Evolutionary conservation across 768 basidiomycete genomes (phyloP).

Genomic region (Glaciozyma antarctica): DNA sequence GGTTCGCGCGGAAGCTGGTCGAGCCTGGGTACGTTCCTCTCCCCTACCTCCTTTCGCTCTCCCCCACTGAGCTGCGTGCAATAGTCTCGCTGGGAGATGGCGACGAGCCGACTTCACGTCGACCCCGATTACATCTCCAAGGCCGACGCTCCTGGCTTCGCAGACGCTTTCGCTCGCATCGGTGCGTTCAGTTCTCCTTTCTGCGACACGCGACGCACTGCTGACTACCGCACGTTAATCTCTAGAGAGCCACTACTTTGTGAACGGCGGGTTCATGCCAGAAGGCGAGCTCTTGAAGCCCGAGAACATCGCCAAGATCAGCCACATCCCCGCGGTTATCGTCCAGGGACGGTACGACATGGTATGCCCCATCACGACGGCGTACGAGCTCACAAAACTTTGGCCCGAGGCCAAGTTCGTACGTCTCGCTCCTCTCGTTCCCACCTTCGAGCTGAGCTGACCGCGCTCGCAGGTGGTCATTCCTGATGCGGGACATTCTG

Average conservation of each 20-base stretch:
- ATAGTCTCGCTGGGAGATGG: slow-evolving; percentile 49
- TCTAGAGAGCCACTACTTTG: slow-evolving; percentile 67
- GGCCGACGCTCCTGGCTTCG: slow-evolving; percentile 48
- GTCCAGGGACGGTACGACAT: slow-evolving; percentile 10
- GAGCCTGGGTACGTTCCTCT: slow-evolving; percentile 21
- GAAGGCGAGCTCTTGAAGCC: neutral
- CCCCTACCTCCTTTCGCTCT: neutral
- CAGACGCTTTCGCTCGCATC: slow-evolving; percentile 72
- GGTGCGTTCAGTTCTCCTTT: slow-evolving; percentile 41
- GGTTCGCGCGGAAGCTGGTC: slow-evolving; percentile 27
- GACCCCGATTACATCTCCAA: slow-evolving; percentile 59
- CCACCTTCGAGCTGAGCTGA: neutral
- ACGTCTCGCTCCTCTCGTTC: neutral
- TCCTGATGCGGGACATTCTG: slow-evolving; percentile 71
- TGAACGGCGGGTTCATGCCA: slow-evolving; percentile 59
- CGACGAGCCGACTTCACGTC: slow-evolving; percentile 62
- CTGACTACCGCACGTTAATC: neutral
- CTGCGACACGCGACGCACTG: slow-evolving; percentile 3
- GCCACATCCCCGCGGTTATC: slow-evolving; percentile 7
- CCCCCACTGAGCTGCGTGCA: neutral
- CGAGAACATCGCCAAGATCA: slow-evolving; percentile 22
- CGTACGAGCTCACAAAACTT: slow-evolving; percentile 32
- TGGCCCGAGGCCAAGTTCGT: slow-evolving; percentile 41
- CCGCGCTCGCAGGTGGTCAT: slow-evolving; percentile 6
- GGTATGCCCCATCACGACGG: slow-evolving; percentile 25